Evolutionary conservation across 345 rosid genomes (phyloP).

Genomic region (Syzygium aqueum): DNA sequence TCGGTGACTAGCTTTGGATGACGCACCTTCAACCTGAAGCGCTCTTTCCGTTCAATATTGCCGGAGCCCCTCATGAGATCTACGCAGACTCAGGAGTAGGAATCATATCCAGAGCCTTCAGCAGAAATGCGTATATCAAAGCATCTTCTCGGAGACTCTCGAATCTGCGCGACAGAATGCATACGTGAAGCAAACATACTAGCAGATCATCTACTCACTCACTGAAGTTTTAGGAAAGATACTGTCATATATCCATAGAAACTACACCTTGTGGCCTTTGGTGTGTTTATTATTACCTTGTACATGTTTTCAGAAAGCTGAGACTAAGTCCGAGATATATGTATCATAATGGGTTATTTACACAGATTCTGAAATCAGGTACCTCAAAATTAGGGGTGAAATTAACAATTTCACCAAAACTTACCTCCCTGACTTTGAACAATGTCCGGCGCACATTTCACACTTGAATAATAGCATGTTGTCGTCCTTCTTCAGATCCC

Average conservation of each 20-base stretch:
- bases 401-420: neutral
- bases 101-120: constrained; percentile 70
- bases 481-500: constrained; percentile 71
- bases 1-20: neutral
- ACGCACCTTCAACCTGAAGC: neutral
- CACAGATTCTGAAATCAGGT: neutral
- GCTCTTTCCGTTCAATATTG: neutral
- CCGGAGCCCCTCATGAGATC: neutral
- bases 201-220: neutral
- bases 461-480: constrained; percentile 76
- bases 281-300: neutral
- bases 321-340: neutral
- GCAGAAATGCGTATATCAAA: constrained; percentile 48
- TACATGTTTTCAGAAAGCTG: neutral
- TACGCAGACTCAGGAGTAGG: constrained; percentile 20
- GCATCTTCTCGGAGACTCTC: constrained; percentile 91
- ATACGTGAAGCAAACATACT: neutral
- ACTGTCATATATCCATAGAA: neutral
- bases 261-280: neutral
- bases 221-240: neutral
- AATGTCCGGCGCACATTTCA: constrained; percentile 95
- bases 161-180: constrained; percentile 46
- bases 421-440: constrained; percentile 93
- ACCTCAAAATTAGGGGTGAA: neutral
- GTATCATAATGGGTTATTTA: neutral